Conservation (phyloP, 306 rosid species). For the Casuarina equisetifolia region DNA sequence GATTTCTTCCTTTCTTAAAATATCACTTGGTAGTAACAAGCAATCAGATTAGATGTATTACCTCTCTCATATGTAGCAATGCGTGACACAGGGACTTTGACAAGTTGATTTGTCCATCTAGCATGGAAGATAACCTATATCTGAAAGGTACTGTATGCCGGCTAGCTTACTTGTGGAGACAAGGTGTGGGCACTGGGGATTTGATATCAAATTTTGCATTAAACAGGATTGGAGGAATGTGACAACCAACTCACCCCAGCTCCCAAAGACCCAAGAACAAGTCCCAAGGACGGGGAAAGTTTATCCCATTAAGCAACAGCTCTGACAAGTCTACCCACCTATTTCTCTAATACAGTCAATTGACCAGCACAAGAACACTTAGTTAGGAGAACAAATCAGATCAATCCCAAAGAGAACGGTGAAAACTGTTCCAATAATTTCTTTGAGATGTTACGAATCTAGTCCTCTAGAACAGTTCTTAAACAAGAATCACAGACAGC, state of each 20-base stretch:
- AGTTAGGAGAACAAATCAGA: not conserved
- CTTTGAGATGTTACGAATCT: not conserved
- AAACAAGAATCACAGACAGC: not conserved
- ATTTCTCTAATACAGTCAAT: not conserved
- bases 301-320: not conserved
- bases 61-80: not conserved
- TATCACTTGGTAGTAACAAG: not conserved
- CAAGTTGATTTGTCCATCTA: not conserved
- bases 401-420: not conserved
- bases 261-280: not conserved
- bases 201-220: not conserved
- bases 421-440: not conserved
- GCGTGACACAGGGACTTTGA: not conserved
- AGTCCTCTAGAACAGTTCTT: not conserved
- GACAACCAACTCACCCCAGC: not conserved
- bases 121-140: not conserved
- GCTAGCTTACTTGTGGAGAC: not conserved
- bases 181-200: not conserved
- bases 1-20: not conserved
- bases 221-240: not conserved
- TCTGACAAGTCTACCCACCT: not conserved
- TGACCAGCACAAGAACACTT: not conserved
- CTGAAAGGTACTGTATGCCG: not conserved
- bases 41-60: not conserved
- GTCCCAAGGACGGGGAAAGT: not conserved